These are phyloP conservation scores for Cyclotella kingstonii DNA, from an alignment of 108 stramenopile species.

Conservation along the genomic window DNA sequence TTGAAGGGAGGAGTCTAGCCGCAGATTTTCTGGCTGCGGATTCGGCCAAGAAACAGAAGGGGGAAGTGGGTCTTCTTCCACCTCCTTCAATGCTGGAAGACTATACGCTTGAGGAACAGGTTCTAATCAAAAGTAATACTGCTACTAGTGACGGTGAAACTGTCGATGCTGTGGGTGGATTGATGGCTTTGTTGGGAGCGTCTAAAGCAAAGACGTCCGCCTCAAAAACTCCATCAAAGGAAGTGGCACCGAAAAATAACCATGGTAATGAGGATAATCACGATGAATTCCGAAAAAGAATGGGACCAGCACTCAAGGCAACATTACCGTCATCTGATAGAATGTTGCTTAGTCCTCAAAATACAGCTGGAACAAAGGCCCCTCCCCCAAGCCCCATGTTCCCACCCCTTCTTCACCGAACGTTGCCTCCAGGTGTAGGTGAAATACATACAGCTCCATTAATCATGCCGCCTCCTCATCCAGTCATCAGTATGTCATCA, in stretches of 20 bases:
- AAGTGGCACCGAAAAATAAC: neutral
- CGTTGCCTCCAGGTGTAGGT: conserved; percentile 15
- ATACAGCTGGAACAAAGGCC: conserved; percentile 20
- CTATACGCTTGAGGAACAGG: conserved; percentile 30
- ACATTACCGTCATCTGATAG: too few relatives aligned
- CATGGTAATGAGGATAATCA: neutral
- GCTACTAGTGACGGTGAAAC: neutral
- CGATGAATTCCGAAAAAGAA: neutral
- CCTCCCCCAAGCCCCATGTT: conserved; percentile 38
- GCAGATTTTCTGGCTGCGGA: conserved; percentile 81
- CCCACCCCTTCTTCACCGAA: conserved; percentile 18
- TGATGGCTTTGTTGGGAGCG: conserved; percentile 26
- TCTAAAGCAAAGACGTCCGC: conserved; percentile 9
- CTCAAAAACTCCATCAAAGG: neutral
- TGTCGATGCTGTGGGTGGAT: conserved; percentile 10
- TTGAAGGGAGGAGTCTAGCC: conserved; percentile 62
- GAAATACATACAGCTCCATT: neutral
- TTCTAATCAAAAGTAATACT: conserved; percentile 7
- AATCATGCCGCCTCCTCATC: conserved; percentile 14
- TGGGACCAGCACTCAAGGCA: too few relatives aligned
- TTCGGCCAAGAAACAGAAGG: conserved; percentile 56
- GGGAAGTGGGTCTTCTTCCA: neutral
- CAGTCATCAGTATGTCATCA: conserved; percentile 15
- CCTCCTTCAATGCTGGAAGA: conserved; percentile 13
- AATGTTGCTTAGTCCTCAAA: conserved; percentile 5